Evolutionary conservation across 345 rosid genomes (phyloP).

Genomic region (Kernera saxatilis): DNA sequence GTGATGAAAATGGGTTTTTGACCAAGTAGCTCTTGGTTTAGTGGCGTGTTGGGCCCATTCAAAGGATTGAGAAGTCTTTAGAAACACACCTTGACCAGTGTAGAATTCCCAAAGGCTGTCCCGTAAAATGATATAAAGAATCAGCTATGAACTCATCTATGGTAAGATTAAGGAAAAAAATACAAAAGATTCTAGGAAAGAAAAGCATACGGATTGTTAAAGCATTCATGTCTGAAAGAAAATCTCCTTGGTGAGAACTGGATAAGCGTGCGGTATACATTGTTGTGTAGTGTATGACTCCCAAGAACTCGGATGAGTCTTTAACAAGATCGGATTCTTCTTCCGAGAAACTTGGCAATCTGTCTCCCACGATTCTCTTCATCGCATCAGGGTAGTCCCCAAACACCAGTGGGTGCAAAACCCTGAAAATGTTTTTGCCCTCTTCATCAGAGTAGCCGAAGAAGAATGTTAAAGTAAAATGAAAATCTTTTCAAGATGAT

Average conservation of each 20-base stretch:
- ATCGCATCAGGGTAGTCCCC: conserved; percentile 65
- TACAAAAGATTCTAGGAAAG: neutral
- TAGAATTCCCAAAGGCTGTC: conserved; percentile 24
- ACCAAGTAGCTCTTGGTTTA: too few relatives aligned
- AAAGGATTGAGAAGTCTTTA: neutral
- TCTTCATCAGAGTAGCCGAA: neutral
- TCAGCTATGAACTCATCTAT: neutral
- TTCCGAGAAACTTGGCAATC: conserved; percentile 50
- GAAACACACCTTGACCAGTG: neutral
- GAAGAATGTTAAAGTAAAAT: neutral
- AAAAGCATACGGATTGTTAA: conserved; percentile 16
- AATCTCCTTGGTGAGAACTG: conserved; percentile 28
- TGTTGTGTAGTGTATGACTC: conserved; percentile 39
- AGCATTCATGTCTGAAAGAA: conserved; percentile 25
- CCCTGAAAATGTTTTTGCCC: conserved; percentile 32
- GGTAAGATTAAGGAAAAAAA: neutral
- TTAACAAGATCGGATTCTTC: conserved; percentile 47
- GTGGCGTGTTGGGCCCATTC: too few relatives aligned
- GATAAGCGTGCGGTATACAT: conserved; percentile 23
- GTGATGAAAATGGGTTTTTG: neutral
- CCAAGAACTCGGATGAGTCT: conserved; percentile 56
- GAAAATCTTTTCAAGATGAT: neutral
- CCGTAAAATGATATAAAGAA: neutral
- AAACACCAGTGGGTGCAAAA: conserved; percentile 49
- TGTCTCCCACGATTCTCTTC: conserved; percentile 53